A percentile compares a stretch with the other conserved stretches of the same genome.
Evolutionary conservation across 2,329 filamentous ascomycete species (phyloP).

Genomic region (Botryotinia narcissicola): DNA sequence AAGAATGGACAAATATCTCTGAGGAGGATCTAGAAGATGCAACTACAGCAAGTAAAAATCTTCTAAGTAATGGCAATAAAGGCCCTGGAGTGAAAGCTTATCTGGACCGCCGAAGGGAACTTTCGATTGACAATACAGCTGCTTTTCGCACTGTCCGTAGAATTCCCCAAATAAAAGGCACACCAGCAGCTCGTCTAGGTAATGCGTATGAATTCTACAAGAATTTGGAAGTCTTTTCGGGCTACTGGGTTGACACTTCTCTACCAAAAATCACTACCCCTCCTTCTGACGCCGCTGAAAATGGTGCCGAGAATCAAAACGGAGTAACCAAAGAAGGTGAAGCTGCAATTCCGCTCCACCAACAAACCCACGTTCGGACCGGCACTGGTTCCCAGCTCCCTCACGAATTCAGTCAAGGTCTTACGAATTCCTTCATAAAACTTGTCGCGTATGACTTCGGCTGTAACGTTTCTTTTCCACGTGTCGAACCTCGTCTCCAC

Average conservation of each 20-base stretch:
- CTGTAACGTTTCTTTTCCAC: conserved; percentile 56
- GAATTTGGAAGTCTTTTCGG: conserved; percentile 56
- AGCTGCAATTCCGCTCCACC: conserved; percentile 26
- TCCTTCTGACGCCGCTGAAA: conserved; percentile 23
- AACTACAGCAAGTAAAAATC: conserved; percentile 49
- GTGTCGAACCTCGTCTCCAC: conserved; percentile 58
- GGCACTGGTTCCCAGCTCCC: conserved; percentile 56
- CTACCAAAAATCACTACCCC: conserved; percentile 26
- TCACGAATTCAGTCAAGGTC: conserved; percentile 53
- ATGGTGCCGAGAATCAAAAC: conserved; percentile 16
- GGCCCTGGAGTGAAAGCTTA: conserved; percentile 59
- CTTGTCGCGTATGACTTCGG: conserved; percentile 65
- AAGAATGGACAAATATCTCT: conserved; percentile 47
- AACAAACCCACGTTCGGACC: conserved; percentile 42
- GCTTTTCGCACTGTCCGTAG: conserved; percentile 62
- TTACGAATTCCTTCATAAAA: conserved; percentile 61
- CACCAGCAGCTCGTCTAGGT: conserved; percentile 54
- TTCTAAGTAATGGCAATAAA: conserved; percentile 51
- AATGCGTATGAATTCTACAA: conserved; percentile 66
- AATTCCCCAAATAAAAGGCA: conserved; percentile 53
- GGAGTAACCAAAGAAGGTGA: conserved; percentile 22
- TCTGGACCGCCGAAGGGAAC: conserved; percentile 56
- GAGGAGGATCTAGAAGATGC: conserved; percentile 37
- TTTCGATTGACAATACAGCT: conserved; percentile 54
- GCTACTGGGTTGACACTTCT: conserved; percentile 62